phyloP scores from a whole-genome alignment of 345 rosid genomes.

The Linum trigynum region DNA sequence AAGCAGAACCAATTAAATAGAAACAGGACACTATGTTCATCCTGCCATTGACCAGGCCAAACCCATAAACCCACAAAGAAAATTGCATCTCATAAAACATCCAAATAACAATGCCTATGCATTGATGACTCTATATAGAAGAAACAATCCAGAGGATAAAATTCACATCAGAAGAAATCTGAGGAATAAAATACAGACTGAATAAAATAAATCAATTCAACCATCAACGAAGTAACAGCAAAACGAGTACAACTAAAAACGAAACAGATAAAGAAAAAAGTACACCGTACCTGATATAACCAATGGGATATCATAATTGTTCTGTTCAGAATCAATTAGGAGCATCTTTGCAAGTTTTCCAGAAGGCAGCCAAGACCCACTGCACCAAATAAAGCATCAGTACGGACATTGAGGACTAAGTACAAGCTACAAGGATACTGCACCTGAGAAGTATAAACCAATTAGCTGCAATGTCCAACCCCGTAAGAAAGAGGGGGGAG shows the following conservation, averaged over 20 bases:
- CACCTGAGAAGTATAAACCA: background rate
- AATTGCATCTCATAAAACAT: background rate
- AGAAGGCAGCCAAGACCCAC: slow-evolving; percentile 79
- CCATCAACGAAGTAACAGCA: no score
- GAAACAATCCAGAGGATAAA: background rate
- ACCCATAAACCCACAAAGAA: no score
- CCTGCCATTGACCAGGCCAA: background rate
- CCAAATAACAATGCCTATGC: background rate
- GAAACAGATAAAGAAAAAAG: slow-evolving; percentile 7
- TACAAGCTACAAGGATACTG: background rate
- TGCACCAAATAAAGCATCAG: slow-evolving; percentile 11
- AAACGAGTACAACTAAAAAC: background rate
- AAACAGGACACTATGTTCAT: background rate
- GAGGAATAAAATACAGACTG: slow-evolving; percentile 8
- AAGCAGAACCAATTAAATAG: background rate
- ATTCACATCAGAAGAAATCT: background rate
- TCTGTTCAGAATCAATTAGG: slow-evolving; percentile 66
- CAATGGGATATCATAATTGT: slow-evolving; percentile 53
- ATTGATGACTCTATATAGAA: background rate
- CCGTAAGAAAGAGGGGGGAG: background rate
- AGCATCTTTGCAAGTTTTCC: slow-evolving; percentile 83
- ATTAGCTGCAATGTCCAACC: background rate
- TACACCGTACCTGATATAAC: slow-evolving; percentile 57
- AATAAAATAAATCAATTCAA: no score
- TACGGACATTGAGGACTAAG: slow-evolving; percentile 3